A percentile compares a stretch with the other conserved stretches of the same genome.
Evolutionary conservation across 2,329 filamentous ascomycete genomes (phyloP).

Genomic region (Cercospora brassicicola): DNA sequence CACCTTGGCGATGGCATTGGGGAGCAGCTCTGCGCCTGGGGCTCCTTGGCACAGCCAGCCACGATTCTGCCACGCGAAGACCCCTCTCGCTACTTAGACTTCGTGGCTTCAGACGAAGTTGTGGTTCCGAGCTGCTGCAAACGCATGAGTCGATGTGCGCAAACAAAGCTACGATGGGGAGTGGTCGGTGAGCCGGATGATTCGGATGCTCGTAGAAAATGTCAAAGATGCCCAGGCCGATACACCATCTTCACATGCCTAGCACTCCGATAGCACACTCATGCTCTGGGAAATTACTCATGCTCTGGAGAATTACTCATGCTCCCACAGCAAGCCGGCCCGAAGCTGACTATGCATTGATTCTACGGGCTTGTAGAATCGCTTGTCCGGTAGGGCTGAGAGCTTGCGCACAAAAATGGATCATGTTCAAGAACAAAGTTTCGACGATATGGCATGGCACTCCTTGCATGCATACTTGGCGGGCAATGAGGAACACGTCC

Average conservation of each 20-base stretch:
- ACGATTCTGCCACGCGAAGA: neutral
- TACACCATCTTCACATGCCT: neutral
- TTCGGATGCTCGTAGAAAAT: no score
- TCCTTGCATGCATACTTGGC: neutral
- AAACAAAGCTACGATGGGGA: neutral
- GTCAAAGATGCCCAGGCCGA: no score
- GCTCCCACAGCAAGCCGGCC: neutral
- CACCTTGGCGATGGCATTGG: neutral
- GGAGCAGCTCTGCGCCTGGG: neutral
- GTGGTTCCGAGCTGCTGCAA: neutral
- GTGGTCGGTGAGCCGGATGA: neutral
- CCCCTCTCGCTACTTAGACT: neutral
- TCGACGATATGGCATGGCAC: neutral
- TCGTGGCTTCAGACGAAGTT: neutral
- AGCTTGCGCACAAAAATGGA: neutral
- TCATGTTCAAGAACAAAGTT: neutral
- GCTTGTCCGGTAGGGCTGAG: neutral
- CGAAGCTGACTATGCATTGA: neutral
- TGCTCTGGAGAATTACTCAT: neutral
- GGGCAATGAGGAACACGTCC: neutral
- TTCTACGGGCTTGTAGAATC: neutral
- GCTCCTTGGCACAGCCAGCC: constrained; percentile 4
- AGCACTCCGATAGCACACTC: neutral
- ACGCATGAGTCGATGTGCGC: neutral
- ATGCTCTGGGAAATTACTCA: neutral